Base-by-base conservation (phyloP, 768 basidiomycete genomes). In the Leccinum olivaceopallidum region DNA sequence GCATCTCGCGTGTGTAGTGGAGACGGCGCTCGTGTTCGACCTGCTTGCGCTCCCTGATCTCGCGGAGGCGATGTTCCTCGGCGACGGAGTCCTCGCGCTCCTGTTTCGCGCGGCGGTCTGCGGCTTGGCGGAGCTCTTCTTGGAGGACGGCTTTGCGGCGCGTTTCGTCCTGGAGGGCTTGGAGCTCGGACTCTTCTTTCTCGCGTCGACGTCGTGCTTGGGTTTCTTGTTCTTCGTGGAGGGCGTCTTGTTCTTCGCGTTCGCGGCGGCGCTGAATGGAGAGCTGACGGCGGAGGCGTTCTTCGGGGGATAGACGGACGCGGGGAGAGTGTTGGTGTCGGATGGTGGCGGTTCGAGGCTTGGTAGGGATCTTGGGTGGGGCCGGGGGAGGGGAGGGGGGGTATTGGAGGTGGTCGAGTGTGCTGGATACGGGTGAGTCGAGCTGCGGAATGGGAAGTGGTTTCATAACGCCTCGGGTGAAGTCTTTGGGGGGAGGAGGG, bases 1-100 rank as follows among this genome's bases (percentile, higher is more conserved):
- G 85, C 58, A 83, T 59, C 61, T 78, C 78, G 20, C 74, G 76
- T 57, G 83, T 81, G 63, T 84, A 80, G 58, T 84, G 80, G 53
- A 81, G 53, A 53, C 85, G 70, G 36, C 81, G 76, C 66, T 82
- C 78, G 58, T 81, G 76, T 20, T 81, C 83, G 22, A 71, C 47
- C 53, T 75, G 75, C 65, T 76, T 84, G 63, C 76, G 79, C 62
- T 82, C 79, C 64, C 76, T 80, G n/a, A 84, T 70, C 57, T 84
- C 81, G 47, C 57, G 65, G 12, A 69, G 71, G 48, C 74, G 78
- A 37, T 70, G 67, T 53, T 84, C 81, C 54, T 88, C 86, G 54
- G 78, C 76, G 48, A 78, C 77, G 64, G 56, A 61, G 76, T 80
- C 63, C 66, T 79, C 67, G 71, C 68, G 65, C 72, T 76, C 55